A percentile compares a stretch with the other conserved stretches of the same genome.
Evolutionary conservation across 2,329 filamentous ascomycete species (phyloP).

Genomic region (Aspergillus bombycis): DNA sequence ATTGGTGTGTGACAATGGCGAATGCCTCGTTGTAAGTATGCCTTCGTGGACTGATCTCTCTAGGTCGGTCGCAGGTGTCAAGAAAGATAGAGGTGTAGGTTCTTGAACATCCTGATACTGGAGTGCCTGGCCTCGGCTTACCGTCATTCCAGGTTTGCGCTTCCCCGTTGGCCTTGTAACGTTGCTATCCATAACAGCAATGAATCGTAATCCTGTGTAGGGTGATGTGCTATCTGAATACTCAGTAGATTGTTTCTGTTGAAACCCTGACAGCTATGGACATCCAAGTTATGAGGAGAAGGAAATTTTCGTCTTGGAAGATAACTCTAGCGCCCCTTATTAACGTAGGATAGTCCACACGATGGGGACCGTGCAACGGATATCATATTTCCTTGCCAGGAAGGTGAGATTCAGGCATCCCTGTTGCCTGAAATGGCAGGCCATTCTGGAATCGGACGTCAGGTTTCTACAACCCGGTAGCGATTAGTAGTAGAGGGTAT

Average conservation of each 20-base stretch:
- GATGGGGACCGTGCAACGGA: not conserved
- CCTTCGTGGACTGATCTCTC: not conserved
- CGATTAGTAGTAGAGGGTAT: too few relatives aligned
- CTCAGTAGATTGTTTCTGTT: not conserved
- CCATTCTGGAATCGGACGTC: not conserved
- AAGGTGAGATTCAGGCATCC: not conserved
- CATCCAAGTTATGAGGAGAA: not conserved
- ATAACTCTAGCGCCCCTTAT: not conserved
- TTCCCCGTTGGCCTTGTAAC: not conserved
- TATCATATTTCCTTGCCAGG: not conserved
- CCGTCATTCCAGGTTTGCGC: not conserved
- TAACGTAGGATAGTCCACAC: not conserved
- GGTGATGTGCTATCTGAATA: too few relatives aligned
- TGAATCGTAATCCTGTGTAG: not conserved
- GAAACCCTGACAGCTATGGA: not conserved
- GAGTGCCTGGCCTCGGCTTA: rapidly evolving
- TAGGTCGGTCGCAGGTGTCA: rapidly evolving
- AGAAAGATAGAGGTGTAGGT: not conserved
- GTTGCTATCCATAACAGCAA: not conserved
- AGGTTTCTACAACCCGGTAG: too few relatives aligned
- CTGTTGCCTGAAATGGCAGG: not conserved
- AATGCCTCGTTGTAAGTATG: not conserved
- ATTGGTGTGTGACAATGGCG: not conserved
- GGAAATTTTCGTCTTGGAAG: not conserved
- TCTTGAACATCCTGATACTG: not conserved